Base-by-base conservation (phyloP, 1,284 basidiomycete species). In the Rhodotorula sp. region DNA sequence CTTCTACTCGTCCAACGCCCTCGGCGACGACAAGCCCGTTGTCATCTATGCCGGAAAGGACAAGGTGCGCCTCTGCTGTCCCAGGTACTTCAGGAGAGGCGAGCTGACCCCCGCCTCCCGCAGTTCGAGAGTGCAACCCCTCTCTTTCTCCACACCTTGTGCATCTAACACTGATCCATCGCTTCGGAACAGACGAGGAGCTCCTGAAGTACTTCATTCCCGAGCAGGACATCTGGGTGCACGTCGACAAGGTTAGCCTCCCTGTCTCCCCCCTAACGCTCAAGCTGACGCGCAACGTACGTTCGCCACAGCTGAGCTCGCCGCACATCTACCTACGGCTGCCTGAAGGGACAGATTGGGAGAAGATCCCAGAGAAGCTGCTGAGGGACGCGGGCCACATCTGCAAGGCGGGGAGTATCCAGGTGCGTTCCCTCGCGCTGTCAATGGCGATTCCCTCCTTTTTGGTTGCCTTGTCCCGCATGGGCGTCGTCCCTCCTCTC, bases 361-460 rank as follows among this genome's bases (percentile, higher is more conserved):
- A 98, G 29, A 81, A 84, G 19, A 91, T 99, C 56, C 95, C 96
- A 0, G 86, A 90, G 64, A 83, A 87, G 0, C 83, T 97, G 19
- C 83, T 98, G 36, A 84, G 85, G 17, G 76, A 99, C 80, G 92
- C 92, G 74, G 91, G 93, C 0, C 96, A 99, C 81, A 85, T 99
- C 1, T 94, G 97, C 56, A 99, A 99, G 82, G 95, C 96, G 0
- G 98, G 98, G 79, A 95, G 92, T 7, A 99, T 99, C 67, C 61
- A 69, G 67, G 70, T 67, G 25, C 61, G 67, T 17, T 19, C 29
- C n/a, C 10, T 36, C n/a, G 50, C 59, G 62, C 29, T 9, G 3
- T 34, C 53, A 3, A 0, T 36, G 17, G 29, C 27, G n/a, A n/a
- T n/a, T n/a, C n/a, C n/a, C n/a, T n/a, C n/a, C n/a, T n/a, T n/a